phyloP scores from a whole-genome alignment of 2,329 filamentous ascomycete genomes.

The Lasiodiplodia sp. region DNA sequence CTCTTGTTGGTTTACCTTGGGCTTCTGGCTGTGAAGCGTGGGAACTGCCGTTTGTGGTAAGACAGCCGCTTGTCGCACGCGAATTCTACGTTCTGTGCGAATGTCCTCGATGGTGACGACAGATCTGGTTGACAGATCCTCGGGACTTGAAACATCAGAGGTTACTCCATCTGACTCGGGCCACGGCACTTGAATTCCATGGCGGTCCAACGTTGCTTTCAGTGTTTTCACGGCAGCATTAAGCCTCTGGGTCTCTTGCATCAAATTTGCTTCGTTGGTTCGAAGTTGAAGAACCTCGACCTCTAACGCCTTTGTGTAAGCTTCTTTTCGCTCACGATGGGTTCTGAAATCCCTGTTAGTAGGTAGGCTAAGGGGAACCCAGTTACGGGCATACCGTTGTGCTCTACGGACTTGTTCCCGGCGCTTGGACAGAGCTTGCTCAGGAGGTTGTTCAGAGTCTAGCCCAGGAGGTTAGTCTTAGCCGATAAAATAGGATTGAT shows the following conservation, averaged over 20 bases:
- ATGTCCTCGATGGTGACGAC: not conserved
- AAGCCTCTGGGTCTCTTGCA: constrained; percentile 38
- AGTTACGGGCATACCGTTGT: constrained; percentile 38
- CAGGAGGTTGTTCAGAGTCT: not conserved
- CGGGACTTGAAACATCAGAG: not conserved
- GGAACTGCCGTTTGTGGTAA: not conserved
- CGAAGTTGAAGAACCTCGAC: constrained; percentile 40
- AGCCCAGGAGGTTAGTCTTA: not conserved
- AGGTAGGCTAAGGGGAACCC: not conserved
- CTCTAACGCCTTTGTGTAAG: constrained; percentile 42
- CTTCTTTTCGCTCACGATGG: constrained; percentile 44
- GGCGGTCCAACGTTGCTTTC: constrained; percentile 33
- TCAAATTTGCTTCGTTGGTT: constrained; percentile 41
- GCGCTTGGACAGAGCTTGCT: constrained; percentile 34
- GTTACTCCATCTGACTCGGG: not conserved
- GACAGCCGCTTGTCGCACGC: not conserved
- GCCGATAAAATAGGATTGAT: not conserved
- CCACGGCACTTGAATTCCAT: constrained; percentile 25
- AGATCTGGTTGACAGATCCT: not conserved
- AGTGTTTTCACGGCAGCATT: constrained; percentile 38
- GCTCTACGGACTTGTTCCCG: constrained; percentile 48
- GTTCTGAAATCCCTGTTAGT: constrained; percentile 34
- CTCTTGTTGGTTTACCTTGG: not conserved
- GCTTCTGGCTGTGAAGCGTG: not conserved
- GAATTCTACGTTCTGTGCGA: not conserved